Base-by-base conservation (phyloP, 495 filamentous ascomycete genomes). In the Collariella sp. region DNA sequence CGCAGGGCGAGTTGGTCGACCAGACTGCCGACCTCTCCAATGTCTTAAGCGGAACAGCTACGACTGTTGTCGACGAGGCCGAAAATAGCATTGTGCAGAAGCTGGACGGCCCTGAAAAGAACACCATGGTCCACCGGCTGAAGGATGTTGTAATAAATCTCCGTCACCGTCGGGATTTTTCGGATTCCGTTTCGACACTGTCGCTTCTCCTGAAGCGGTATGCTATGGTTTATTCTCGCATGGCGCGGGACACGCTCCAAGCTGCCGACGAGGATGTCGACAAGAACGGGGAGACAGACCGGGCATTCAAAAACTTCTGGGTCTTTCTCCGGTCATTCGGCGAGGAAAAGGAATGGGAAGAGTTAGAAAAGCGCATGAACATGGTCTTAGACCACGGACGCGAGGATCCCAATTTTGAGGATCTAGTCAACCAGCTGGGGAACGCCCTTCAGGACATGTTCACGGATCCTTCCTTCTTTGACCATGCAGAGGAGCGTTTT, bases 401-500 rank as follows among this genome's bases (percentile, higher is more conserved):
- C 45, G 82, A 78, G 23, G 88, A 95, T 62, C 86, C 87, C 0
- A 82, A 94, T 35, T 95, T 96, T 58, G 91, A 97, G 58, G 65
- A 77, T 64, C 65, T 94, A 26, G 79, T 94, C 67, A 74, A 71
- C 10, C 84, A 91, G 23, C 70, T 91, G 5, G 85, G 84, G 1
- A 78, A 78, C 45, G 80, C 85, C 4, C 59, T 93, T 5, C 85
- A 93, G 63, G 83, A 87, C 46, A 80, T 97, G 66, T 72, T 96
- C n/a, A 93, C 81, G 0, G 86, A 97, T 58, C 90, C 91, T 0
- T 76, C 80, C 2, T 95, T 94, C 63, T 85, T 93, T 58, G 83
- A 87, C 40, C 76, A 84, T 16, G 83, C 82, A 1, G 70, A 76
- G 19, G 73, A 87, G 60, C 88, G 87, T 49, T 74, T 96, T 33